Conservation (phyloP, 2,329 filamentous ascomycete species). For the Helotiales sp. region DNA sequence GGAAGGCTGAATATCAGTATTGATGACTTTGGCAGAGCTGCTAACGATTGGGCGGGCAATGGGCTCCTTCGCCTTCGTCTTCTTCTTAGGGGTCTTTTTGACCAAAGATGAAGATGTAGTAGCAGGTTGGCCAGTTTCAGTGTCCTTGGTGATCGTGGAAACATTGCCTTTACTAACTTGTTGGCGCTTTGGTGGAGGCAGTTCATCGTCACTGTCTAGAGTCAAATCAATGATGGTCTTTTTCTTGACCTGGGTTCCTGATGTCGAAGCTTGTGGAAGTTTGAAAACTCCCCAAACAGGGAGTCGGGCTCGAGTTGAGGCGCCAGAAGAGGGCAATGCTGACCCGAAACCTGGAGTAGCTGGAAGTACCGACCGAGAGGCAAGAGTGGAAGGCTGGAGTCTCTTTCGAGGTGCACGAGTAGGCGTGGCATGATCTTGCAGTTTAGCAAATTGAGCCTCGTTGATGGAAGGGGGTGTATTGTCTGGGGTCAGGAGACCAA, state of each 20-base stretch:
- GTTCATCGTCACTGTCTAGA: neutral
- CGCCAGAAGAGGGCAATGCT: too few relatives aligned
- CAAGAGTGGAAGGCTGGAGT: neutral
- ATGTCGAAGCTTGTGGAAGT: neutral
- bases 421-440: neutral
- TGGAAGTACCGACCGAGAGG: neutral
- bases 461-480: neutral
- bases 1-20: neutral
- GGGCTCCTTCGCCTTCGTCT: neutral
- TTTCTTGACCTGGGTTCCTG: neutral
- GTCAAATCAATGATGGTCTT: neutral
- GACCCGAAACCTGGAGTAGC: neutral
- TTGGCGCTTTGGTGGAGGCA: neutral
- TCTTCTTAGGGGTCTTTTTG: neutral
- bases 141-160: too few relatives aligned
- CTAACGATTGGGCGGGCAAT: neutral
- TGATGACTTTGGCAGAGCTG: neutral
- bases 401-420: neutral
- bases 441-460: neutral
- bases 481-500: neutral
- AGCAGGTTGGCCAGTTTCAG: neutral
- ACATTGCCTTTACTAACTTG: neutral
- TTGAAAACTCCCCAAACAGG: neutral
- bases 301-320: neutral
- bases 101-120: too few relatives aligned